Evolutionary conservation across 495 filamentous ascomycete species (phyloP), one percentile per base, ranked within the genome.

Genomic region (Choiromyces venosus): DNA sequence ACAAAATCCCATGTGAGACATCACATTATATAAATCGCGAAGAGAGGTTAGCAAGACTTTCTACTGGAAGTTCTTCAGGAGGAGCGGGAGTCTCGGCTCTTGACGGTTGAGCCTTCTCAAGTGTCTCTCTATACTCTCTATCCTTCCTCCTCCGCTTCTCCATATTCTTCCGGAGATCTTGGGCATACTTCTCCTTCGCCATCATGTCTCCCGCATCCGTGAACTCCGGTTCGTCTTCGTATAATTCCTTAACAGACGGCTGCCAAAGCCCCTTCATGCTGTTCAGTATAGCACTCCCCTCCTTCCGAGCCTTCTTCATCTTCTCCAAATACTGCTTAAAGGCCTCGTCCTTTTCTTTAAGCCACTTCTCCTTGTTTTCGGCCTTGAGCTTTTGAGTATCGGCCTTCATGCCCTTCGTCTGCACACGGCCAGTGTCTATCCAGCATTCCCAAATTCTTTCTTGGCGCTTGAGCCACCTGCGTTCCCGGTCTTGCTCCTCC

Each of bases 401-500:
- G 68, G 77, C 71, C 70, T 73, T 79, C 70, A 65, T 71, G 65
- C 66, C 74, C 76, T 75, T 81, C 69, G 56, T 69, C 16, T 65
- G 44, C 37, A 78, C 72, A n/a, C 66, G 68, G n/a, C 70, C 76
- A 25, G 46, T 69, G 33, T 75, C 75, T 66, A 78, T 80, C 76
- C 71, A 85, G 82, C 83, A 76, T 76, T 73, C 67, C 80, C 74
- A 83, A 82, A 80, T 69, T 0, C 35, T 67, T 77, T 90, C 88
- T 33, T 93, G 93, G 65, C 95, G 87, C 39, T 87, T 89, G 74
- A 90, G 88, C 95, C 95, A 99, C 70, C 92, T 84, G 73, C 84
- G 77, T 76, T 88, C 85, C 67, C 92, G 87, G 8, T 88, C 84
- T 44, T 87, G 85, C 36, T 82, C 73, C 16, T 81, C 68, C 73